Evolutionary conservation across 352 stramenopile species (phyloP).

Genomic region (Globisporangium spiculum): DNA sequence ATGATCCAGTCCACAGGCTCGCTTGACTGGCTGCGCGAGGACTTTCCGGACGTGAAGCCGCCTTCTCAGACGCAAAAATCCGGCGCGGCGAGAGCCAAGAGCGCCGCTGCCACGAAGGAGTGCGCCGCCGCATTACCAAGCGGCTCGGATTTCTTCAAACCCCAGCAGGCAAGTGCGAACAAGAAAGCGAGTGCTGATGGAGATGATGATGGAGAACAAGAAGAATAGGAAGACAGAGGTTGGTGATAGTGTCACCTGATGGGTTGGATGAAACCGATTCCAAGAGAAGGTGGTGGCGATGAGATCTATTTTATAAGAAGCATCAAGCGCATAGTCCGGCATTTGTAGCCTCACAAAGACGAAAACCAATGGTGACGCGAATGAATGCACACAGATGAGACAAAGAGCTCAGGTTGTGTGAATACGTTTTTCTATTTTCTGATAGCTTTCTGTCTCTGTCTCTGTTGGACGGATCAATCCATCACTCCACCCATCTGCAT

Average conservation of each 20-base stretch:
- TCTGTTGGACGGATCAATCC: neutral
- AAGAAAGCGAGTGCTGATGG: conserved; percentile 8
- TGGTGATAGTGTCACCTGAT: neutral
- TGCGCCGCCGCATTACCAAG: conserved; percentile 17
- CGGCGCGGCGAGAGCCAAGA: conserved; percentile 20
- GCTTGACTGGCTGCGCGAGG: conserved; percentile 85
- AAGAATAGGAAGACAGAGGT: neutral
- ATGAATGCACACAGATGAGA: neutral
- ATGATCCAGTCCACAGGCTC: conserved; percentile 72
- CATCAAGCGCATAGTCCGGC: neutral
- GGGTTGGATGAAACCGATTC: neutral
- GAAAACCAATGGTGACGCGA: neutral
- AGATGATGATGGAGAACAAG: neutral
- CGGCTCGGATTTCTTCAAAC: conserved; percentile 55
- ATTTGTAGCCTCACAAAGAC: neutral
- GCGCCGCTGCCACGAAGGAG: conserved; percentile 22
- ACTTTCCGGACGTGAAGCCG: conserved; percentile 69
- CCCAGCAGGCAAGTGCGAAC: neutral
- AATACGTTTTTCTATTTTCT: conserved; percentile 14
- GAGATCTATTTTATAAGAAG: conserved; percentile 14
- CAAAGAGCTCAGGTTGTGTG: neutral
- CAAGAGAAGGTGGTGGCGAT: neutral
- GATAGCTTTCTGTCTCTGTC: neutral
- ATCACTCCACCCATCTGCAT: neutral
- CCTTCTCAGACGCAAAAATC: conserved; percentile 7